A percentile compares a stretch with the other conserved stretches of the same genome.
Evolutionary conservation across 345 rosid species (phyloP).

Genomic region (Pugionium dolabratum): DNA sequence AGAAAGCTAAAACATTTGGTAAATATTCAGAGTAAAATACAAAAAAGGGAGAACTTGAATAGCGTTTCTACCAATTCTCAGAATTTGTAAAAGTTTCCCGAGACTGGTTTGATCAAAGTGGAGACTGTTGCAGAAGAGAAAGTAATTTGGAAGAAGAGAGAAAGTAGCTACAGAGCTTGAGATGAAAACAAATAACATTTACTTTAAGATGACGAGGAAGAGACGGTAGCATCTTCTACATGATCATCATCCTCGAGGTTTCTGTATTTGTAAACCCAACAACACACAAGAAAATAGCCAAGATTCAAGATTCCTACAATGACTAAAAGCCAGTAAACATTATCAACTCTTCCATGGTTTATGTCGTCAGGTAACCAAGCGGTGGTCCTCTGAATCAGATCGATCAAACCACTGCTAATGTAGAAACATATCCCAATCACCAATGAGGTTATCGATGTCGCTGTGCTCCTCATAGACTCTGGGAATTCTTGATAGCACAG

Average conservation of each 20-base stretch:
- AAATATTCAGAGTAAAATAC: no score
- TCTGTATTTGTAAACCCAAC: conserved; percentile 41
- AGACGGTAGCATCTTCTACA: neutral
- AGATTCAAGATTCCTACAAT: conserved; percentile 48
- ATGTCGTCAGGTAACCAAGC: conserved; percentile 57
- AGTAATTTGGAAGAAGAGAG: no score
- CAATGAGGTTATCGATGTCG: conserved; percentile 53
- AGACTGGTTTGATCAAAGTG: no score
- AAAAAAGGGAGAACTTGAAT: no score
- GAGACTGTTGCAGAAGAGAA: no score
- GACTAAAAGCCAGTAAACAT: conserved; percentile 50
- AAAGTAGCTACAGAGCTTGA: no score
- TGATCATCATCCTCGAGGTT: conserved; percentile 22
- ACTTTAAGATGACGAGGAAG: no score
- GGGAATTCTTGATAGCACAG: conserved; percentile 60
- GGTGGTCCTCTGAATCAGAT: conserved; percentile 45
- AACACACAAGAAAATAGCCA: conserved; percentile 49
- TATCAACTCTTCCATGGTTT: conserved; percentile 53
- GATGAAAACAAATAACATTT: no score
- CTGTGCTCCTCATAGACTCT: conserved; percentile 42
- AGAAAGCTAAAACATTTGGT: no score
- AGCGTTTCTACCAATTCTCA: no score
- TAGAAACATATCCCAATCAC: conserved; percentile 47
- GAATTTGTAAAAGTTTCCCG: no score
- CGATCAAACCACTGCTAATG: conserved; percentile 47